phyloP scores from a whole-genome alignment of 2,329 filamentous ascomycete species.

The Trichocomaceae sp. region DNA sequence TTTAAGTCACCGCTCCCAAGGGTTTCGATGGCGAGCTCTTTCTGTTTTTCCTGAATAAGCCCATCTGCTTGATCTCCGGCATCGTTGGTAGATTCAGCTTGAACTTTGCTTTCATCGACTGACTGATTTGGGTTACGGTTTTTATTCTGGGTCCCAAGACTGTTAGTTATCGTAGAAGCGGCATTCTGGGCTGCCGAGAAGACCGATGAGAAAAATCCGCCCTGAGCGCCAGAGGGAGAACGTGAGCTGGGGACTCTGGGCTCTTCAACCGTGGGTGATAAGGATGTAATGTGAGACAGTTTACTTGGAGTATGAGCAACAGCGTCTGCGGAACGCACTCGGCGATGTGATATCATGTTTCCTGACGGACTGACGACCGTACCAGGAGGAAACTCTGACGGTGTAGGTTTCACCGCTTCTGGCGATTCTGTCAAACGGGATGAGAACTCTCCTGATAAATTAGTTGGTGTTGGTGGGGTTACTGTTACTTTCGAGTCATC shows the following conservation, averaged over 20 bases:
- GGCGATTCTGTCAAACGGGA: slow-evolving; percentile 33
- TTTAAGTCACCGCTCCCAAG: slow-evolving; percentile 84
- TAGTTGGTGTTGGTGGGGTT: slow-evolving; percentile 58
- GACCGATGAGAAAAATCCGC: slow-evolving; percentile 87
- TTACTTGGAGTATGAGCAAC: slow-evolving; percentile 66
- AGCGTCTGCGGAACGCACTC: slow-evolving; percentile 50
- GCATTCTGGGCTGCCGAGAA: slow-evolving; percentile 91
- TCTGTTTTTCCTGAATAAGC: slow-evolving; percentile 43
- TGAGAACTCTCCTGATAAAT: slow-evolving; percentile 30
- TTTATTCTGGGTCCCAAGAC: slow-evolving; percentile 47
- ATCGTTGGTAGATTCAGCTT: slow-evolving; percentile 19
- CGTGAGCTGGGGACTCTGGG: slow-evolving; percentile 43
- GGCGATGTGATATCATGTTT: slow-evolving; percentile 68
- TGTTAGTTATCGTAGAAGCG: slow-evolving; percentile 68
- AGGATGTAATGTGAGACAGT: slow-evolving; percentile 67
- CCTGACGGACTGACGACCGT: slow-evolving; percentile 58
- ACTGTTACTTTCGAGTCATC: slow-evolving; percentile 44
- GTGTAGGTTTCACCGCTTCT: slow-evolving; percentile 25
- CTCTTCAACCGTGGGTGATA: slow-evolving; percentile 72
- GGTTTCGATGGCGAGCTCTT: slow-evolving; percentile 76
- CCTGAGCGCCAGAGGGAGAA: slow-evolving; percentile 48
- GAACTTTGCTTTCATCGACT: slow-evolving; percentile 8
- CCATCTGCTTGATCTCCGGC: slow-evolving; percentile 23
- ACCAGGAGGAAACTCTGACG: slow-evolving; percentile 29
- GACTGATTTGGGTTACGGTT: slow-evolving; percentile 29